Conservation (phyloP, 2,329 filamentous ascomycete species). For the Aspergillus felis region DNA sequence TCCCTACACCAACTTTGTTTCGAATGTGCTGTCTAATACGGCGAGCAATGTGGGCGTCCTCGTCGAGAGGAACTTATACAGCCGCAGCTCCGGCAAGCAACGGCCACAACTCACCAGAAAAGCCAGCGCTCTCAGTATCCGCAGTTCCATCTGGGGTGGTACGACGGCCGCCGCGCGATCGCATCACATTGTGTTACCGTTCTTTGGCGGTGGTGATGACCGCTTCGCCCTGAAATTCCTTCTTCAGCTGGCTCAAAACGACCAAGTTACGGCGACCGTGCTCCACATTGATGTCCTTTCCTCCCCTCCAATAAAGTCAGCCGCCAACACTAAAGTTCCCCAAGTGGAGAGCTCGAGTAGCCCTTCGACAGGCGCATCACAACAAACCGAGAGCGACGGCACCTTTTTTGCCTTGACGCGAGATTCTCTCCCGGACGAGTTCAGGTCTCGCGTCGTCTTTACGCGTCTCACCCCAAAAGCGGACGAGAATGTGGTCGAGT, state of each 20-base stretch:
- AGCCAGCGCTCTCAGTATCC: slow-evolving; percentile 56
- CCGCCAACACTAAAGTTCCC: neutral
- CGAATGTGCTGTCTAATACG: slow-evolving; percentile 59
- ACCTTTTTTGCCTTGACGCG: slow-evolving; percentile 56
- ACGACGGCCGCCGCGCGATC: slow-evolving; percentile 59
- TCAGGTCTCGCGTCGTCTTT: slow-evolving; percentile 58
- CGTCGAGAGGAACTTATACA: slow-evolving; percentile 65
- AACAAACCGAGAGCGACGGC: slow-evolving; percentile 42
- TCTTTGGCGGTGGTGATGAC: slow-evolving; percentile 81
- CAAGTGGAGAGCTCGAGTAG: neutral
- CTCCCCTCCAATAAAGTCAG: slow-evolving; percentile 4
- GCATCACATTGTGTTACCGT: slow-evolving; percentile 84
- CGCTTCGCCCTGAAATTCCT: slow-evolving; percentile 73
- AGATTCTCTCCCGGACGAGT: slow-evolving; percentile 51
- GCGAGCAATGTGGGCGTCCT: slow-evolving; percentile 71
- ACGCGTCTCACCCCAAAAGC: slow-evolving; percentile 28
- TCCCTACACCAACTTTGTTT: slow-evolving; percentile 71
- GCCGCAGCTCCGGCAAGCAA: slow-evolving; percentile 11
- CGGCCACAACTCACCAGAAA: slow-evolving; percentile 38
- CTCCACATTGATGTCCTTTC: slow-evolving; percentile 52
- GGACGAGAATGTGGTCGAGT: slow-evolving; percentile 40
- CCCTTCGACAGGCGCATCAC: neutral
- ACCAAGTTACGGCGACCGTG: slow-evolving; percentile 73
- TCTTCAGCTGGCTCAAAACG: slow-evolving; percentile 76
- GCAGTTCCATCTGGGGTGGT: slow-evolving; percentile 55